Percentiles rank a stretch among this genome's conserved stretches.
Evolutionary conservation across 495 filamentous ascomycete species (phyloP).

Genomic region (Penicillium chermesinum): DNA sequence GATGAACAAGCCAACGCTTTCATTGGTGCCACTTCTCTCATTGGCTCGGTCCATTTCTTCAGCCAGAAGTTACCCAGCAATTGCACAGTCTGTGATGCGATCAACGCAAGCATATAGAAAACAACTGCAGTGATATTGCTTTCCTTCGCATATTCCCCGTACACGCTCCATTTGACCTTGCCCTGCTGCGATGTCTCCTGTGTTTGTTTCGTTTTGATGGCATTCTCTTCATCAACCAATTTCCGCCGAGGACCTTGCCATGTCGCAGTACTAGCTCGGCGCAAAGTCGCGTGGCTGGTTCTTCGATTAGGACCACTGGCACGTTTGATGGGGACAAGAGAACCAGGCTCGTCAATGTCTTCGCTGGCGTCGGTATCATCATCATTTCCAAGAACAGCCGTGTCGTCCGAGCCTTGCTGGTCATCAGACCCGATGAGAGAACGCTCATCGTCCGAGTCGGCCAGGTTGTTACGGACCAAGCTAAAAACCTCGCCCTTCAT

Average conservation of each 20-base stretch:
- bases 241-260: constrained; percentile 83
- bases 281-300: constrained; percentile 67
- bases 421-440: constrained; percentile 49
- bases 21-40: constrained; percentile 58
- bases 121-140: constrained; percentile 81
- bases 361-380: constrained; percentile 61
- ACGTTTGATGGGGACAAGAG: constrained; percentile 65
- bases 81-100: constrained; percentile 75
- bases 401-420: constrained; percentile 48
- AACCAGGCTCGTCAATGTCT: constrained; percentile 65
- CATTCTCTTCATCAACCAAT: constrained; percentile 74
- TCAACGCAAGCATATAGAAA: constrained; percentile 71
- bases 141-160: constrained; percentile 84
- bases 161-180: constrained; percentile 94
- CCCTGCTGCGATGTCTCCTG: constrained; percentile 89
- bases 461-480: constrained; percentile 72
- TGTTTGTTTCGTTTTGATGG: constrained; percentile 70
- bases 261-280: constrained; percentile 86
- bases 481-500: constrained; percentile 89
- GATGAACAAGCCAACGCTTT: constrained; percentile 79
- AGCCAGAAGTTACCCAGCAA: constrained; percentile 87
- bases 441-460: constrained; percentile 57
- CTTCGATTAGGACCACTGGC: constrained; percentile 49
- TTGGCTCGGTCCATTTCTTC: constrained; percentile 88
- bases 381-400: constrained; percentile 46